A percentile compares a stretch with the other conserved stretches of the same genome.
These are phyloP conservation scores for Microbotryum silenes-acaulis DNA, from an alignment of 1,284 basidiomycete genomes.

Conservation along the genomic window DNA sequence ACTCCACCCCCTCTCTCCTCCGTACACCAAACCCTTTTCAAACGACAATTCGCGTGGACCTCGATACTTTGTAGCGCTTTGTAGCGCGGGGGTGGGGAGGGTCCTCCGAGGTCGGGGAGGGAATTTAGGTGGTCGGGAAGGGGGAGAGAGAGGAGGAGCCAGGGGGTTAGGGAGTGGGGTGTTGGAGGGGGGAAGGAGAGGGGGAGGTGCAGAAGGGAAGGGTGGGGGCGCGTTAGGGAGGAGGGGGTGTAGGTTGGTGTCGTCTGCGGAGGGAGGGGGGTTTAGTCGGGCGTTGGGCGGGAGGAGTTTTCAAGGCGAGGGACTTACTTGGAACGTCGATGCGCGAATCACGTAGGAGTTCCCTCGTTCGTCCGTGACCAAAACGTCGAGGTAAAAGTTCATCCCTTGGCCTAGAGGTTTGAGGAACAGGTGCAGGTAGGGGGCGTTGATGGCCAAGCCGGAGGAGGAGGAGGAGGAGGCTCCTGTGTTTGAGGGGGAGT, in stretches of 20 bases:
- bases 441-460: conserved; percentile 16
- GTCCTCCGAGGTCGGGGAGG: not conserved
- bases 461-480: too few relatives aligned
- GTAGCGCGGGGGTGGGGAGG: not conserved
- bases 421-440: conserved; percentile 12
- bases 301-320: not conserved
- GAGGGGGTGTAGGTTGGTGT: not conserved
- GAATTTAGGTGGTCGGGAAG: conserved; percentile 7
- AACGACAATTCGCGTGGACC: conserved; percentile 20
- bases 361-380: conserved; percentile 4
- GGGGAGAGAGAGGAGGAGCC: conserved; percentile 19
- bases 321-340: conserved; percentile 24
- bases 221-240: not conserved
- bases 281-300: not conserved
- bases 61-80: conserved; percentile 9
- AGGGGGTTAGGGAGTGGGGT: conserved; percentile 13
- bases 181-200: conserved; percentile 17
- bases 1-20: conserved; percentile 7
- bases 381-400: conserved; percentile 21
- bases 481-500: not conserved
- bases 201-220: conserved; percentile 18
- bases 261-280: too few relatives aligned
- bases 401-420: conserved; percentile 17
- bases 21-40: conserved; percentile 22
- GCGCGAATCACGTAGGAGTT: conserved; percentile 3